phyloP scores from a whole-genome alignment of 1,139 yeast genomes.

The Nadsonia commutata region DNA sequence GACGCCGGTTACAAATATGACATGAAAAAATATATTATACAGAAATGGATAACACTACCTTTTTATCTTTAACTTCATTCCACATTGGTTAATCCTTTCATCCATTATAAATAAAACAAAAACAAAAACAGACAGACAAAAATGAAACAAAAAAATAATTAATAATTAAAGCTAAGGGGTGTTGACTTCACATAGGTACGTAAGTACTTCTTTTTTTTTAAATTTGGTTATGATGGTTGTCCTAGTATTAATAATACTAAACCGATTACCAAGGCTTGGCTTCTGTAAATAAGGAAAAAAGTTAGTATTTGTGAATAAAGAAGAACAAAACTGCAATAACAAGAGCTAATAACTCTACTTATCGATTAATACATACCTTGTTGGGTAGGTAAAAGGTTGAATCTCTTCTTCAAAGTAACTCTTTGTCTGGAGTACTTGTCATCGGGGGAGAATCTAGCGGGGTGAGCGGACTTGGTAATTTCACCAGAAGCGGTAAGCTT shows the following conservation, averaged over 20 bases:
- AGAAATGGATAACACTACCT: background rate
- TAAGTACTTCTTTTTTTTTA: no score
- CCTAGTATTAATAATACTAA: no score
- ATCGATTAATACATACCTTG: slow-evolving; percentile 23
- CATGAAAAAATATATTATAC: background rate
- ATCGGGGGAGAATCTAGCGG: slow-evolving; percentile 98
- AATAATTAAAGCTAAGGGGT: no score
- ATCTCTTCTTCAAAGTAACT: slow-evolving; percentile 94
- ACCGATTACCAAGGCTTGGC: slow-evolving; percentile 7
- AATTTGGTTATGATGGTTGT: no score
- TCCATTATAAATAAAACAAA: no score
- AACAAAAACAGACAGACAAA: no score
- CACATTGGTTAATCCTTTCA: no score
- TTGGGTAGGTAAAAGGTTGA: slow-evolving; percentile 77
- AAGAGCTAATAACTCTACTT: background rate
- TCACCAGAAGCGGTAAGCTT: slow-evolving; percentile 74
- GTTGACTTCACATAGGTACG: no score
- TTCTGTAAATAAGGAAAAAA: slow-evolving; percentile 1
- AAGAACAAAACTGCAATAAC: background rate
- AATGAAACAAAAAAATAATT: no score
- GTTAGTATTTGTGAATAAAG: background rate
- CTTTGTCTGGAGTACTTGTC: slow-evolving; percentile 98
- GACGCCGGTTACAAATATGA: no score
- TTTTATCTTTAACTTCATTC: background rate
- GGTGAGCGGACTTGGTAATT: slow-evolving; percentile 97